Evolutionary conservation across 129 eudicot species (phyloP), one percentile per base, ranked within the genome.

Genomic region (Helichrysum umbraculigerum): DNA sequence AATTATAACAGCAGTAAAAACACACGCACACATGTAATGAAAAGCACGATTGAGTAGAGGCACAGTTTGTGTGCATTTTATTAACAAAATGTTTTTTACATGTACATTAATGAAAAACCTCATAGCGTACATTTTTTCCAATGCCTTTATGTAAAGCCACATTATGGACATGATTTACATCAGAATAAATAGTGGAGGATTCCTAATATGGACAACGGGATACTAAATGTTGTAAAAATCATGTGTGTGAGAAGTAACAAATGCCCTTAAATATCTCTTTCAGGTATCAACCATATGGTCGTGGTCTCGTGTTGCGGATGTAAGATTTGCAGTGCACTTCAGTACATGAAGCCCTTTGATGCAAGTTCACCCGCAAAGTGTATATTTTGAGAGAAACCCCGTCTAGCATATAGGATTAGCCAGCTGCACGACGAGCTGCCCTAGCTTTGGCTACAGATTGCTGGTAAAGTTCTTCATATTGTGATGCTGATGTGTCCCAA

Each of bases 401-500:
- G 68, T 67, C 20, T 59, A 68, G 70, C 41, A 42, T 71, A 11
- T 60, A n/a, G 34, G 35, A 66, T 79, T 72, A 83, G 78, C 73
- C 68, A 58, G 85, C 70, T 86, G 81, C 59, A 51, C 88, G 87
- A 64, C 64, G 85, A 75, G 83, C 80, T 25, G 86, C 74, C 84
- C 86, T 86, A 14, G 97, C 97, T 86, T 91, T 85, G 35, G 97
- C 80, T 34, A 89, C 92, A 11, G 99, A 86, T 80, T 81, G 91
- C 16, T 35, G 71, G 68, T 94, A 94, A 37, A 94, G 96, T 82
- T 90, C 93, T 83, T 87, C 99, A 28, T 94, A 94, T 51, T 83
- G 87, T 52, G 83, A 77, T 33, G 99, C 90, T 59, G 99, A 94
- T 39, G 91, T 73, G 73, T 94, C 97, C 99, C 99, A 94, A 76